A percentile compares a stretch with the other conserved stretches of the same genome.
phyloP scores from a whole-genome alignment of 768 basidiomycete genomes.

The Lactarius pseudohatsudake region DNA sequence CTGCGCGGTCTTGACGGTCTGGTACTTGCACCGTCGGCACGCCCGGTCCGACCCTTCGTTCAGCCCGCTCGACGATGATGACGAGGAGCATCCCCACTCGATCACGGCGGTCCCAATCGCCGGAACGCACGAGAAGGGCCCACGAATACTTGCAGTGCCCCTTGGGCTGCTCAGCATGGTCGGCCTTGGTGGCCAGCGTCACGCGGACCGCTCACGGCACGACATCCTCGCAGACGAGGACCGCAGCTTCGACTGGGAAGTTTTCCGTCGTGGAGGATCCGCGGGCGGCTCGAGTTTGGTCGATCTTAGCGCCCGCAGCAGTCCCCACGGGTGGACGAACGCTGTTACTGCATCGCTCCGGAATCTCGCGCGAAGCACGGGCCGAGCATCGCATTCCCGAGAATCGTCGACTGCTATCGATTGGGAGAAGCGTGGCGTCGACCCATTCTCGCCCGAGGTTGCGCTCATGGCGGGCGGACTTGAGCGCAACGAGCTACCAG shows the following conservation, averaged over 20 bases:
- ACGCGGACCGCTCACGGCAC: constrained; percentile 40
- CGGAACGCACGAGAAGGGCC: constrained; percentile 30
- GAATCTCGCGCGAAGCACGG: constrained; percentile 16
- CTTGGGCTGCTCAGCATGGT: constrained; percentile 37
- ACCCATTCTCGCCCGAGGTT: constrained; percentile 51
- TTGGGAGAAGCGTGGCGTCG: constrained; percentile 33
- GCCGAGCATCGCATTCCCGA: constrained; percentile 14
- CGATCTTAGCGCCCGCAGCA: constrained; percentile 8
- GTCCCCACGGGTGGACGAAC: constrained; percentile 22
- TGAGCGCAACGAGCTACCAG: constrained; percentile 19
- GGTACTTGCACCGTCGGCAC: constrained; percentile 45
- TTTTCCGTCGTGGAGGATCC: constrained; percentile 33
- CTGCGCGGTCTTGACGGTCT: constrained; percentile 42
- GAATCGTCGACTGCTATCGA: constrained; percentile 7
- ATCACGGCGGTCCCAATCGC: constrained; percentile 33
- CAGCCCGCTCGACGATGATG: constrained; percentile 36
- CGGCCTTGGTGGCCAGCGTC: constrained; percentile 30
- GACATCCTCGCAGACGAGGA: constrained; percentile 85
- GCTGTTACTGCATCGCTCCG: constrained; percentile 28
- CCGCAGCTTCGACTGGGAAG: constrained; percentile 37
- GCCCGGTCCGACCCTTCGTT: constrained; percentile 31
- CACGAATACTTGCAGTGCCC: constrained; percentile 28
- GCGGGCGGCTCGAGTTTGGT: constrained; percentile 14
- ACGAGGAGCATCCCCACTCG: constrained; percentile 36
- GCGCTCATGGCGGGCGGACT: constrained; percentile 34